Evolutionary conservation across 371 early-diverging fungal species (phyloP), one percentile per base, ranked within the genome.

Genomic region (Batrachochytrium dendrobatidis): DNA sequence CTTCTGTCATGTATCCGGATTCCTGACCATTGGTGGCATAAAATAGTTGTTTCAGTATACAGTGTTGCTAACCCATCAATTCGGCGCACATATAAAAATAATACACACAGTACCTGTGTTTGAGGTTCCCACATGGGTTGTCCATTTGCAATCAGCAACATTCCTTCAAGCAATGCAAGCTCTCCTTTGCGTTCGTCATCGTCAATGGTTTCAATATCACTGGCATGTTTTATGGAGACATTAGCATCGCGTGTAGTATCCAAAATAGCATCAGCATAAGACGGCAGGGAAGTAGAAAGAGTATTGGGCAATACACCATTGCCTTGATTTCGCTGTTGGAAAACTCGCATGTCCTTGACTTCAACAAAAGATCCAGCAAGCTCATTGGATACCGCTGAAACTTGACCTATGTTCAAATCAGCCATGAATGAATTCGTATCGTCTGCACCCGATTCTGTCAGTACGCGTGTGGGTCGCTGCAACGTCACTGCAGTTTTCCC

Each of bases 1-100:
- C 95, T 56, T 91, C 91, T 0, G 95, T 92, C 83, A 92, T 83
- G 24, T 85, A 82, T 3, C 90, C 91, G 1, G 83, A 77, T 43
- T 88, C 84, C 77, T 84, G 72, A n/a, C n/a, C n/a, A n/a, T n/a
- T n/a, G n/a, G n/a, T n/a, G n/a, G n/a, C 5, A 52, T 53, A 35
- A 12, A 30, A 15, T 12, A 29, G 33, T 20, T 45, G 24, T 24
- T 3, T 45, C 46, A 45, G 46, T 26, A 45, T 45, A 5, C 26
- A 12, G 12, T 12, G 39, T 39, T 15, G 39, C 12, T 39, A 12
- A n/a, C 39, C 15, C 39, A 15, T 39, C n/a, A 15, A n/a, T 39
- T n/a, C 39, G 39, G 39, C 39, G 39, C 39, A 12, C 20, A 65
- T n/a, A n/a, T n/a, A n/a, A n/a, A n/a, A n/a, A n/a, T n/a, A n/a